Evolutionary conservation across 768 basidiomycete genomes (phyloP), one percentile per base, ranked within the genome.

Genomic region (Auricularia auricula-judae): DNA sequence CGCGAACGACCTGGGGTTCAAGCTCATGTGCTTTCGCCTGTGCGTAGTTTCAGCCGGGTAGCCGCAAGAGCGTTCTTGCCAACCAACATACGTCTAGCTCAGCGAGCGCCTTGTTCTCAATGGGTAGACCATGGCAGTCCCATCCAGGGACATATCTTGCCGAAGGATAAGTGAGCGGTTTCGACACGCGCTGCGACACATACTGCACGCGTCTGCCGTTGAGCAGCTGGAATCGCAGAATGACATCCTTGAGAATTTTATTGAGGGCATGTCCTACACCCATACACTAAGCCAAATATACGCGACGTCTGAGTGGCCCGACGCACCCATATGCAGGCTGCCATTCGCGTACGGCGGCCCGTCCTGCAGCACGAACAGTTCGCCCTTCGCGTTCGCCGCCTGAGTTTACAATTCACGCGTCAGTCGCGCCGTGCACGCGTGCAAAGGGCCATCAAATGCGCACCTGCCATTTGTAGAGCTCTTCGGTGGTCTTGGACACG

Each of bases 331-430:
- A 72, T 99, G 96, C 51, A 99, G 77, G 72, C 91, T 84, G 0
- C 97, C 97, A 72, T 99, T 99, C 1, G 96, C 96, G 71, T 98
- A 98, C 0, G 97, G 97, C 36, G 96, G 96, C 0, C 96, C 97
- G 73, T 99, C 96, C 68, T 96, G 94, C 62, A 95, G 78, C 12
- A 97, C 87, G 70, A 94, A 98, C 36, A 85, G 71, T 1, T 86
- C 83, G 2, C 89, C 83, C 39, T 81, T 76, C 12, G 79, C 82
- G 70, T 89, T 85, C 66, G 85, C 76, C 76, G 79, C 82, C 92
- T 95, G 70, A n/a, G n/a, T n/a, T n/a, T n/a, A n/a, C n/a, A n/a
- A 29, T 2, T 29, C 2, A 5, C 34, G 34, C 35, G 35, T 63
- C 33, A 36, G 29, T 4, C 36, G 62, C 36, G 47, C 12, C 4